Conservation (phyloP, 768 basidiomycete species). For the Boletus sensibilis region DNA sequence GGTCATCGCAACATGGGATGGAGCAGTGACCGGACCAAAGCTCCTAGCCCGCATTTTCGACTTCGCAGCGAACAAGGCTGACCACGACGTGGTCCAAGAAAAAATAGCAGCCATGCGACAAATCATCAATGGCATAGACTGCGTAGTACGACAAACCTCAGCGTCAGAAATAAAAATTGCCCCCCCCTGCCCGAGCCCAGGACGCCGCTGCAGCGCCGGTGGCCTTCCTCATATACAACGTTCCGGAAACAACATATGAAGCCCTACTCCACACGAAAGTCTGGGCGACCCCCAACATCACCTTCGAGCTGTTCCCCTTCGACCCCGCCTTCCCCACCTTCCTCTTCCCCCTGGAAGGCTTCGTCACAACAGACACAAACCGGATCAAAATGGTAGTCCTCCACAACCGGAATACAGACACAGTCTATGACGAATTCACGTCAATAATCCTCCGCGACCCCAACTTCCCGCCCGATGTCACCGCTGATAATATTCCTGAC, state of each 20-base stretch:
- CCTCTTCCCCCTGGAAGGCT: background rate
- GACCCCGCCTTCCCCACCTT: background rate
- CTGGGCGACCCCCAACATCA: background rate
- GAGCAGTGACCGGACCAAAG: background rate
- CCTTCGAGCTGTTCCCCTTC: background rate
- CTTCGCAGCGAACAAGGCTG: background rate
- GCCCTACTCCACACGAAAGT: background rate
- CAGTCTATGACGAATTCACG: background rate
- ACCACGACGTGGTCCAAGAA: background rate
- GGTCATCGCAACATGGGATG: background rate
- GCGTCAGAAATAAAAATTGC: background rate
- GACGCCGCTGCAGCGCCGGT: background rate
- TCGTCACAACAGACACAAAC: background rate
- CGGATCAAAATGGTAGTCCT: background rate
- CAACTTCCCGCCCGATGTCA: background rate
- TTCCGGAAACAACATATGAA: background rate
- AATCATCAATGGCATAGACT: background rate
- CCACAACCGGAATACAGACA: background rate
- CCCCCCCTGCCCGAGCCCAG: background rate
- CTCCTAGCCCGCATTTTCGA: background rate
- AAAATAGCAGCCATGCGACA: background rate
- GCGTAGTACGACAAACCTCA: background rate
- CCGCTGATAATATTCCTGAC: background rate
- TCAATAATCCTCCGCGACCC: background rate
- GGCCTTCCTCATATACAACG: background rate